Evolutionary conservation across 805 yeast genomes (phyloP).

Genomic region (Hemisphaericaspora nanyangensis): DNA sequence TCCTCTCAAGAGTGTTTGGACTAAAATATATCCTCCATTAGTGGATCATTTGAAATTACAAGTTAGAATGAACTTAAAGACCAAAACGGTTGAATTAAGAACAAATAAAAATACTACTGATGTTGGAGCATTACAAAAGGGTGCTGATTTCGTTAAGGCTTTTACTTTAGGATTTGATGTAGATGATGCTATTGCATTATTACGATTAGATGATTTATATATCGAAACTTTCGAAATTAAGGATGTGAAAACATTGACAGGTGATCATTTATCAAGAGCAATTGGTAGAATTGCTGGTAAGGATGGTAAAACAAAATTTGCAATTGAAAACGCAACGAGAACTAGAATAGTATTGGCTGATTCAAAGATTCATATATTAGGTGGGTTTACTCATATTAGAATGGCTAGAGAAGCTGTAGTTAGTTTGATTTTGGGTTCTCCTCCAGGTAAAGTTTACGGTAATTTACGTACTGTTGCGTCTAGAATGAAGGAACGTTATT

Average conservation of each 20-base stretch:
- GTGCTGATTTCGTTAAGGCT: slow-evolving; percentile 95
- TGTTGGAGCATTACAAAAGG: slow-evolving; percentile 93
- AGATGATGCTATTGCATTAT: slow-evolving; percentile 92
- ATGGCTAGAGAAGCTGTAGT: slow-evolving; percentile 99
- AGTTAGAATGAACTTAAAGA: slow-evolving; percentile 89
- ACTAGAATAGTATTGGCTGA: slow-evolving; percentile 98
- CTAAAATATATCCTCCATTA: slow-evolving; percentile 90
- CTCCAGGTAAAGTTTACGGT: slow-evolving; percentile 98
- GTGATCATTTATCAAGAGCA: slow-evolving; percentile 97
- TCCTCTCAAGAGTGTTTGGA: slow-evolving; percentile 87
- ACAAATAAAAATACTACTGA: slow-evolving; percentile 83
- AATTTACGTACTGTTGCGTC: slow-evolving; percentile 95
- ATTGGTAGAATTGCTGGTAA: slow-evolving; percentile 99
- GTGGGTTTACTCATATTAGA: slow-evolving; percentile 94
- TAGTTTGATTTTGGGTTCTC: slow-evolving; percentile 90
- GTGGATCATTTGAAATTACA: slow-evolving; percentile 94
- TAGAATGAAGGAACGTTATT: slow-evolving; percentile 94
- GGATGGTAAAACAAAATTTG: slow-evolving; percentile 97
- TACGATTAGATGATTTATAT: slow-evolving; percentile 92
- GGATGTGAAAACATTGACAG: slow-evolving; percentile 92
- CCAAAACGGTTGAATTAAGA: slow-evolving; percentile 83
- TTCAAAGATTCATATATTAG: slow-evolving; percentile 91
- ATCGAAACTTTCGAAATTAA: slow-evolving; percentile 96
- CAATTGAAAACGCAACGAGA: slow-evolving; percentile 97
- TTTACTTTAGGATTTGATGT: slow-evolving; percentile 95